Conservation (phyloP, 2,329 filamentous ascomycete species). For the Fusarium sp. region DNA sequence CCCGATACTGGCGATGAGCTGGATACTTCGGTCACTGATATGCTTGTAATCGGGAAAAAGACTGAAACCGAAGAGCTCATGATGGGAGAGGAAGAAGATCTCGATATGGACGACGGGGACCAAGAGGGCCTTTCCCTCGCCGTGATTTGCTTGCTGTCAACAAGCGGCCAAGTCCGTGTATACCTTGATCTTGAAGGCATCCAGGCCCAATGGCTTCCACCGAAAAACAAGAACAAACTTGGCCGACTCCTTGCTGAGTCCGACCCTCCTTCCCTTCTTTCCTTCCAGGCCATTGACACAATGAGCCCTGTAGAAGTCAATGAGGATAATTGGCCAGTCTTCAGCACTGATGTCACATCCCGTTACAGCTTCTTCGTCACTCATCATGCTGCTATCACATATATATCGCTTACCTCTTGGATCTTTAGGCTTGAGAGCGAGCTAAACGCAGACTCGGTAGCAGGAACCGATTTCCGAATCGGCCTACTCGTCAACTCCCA, state of each 20-base stretch:
- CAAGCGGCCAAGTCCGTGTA: slow-evolving; percentile 69
- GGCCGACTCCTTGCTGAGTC: slow-evolving; percentile 54
- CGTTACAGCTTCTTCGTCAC: slow-evolving; percentile 73
- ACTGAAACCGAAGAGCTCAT: slow-evolving; percentile 70
- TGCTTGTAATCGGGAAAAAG: slow-evolving; percentile 71
- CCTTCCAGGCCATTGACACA: slow-evolving; percentile 72
- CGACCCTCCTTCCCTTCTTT: slow-evolving; percentile 63
- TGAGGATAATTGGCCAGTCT: slow-evolving; percentile 71
- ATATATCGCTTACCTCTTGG: slow-evolving; percentile 71
- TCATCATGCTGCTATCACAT: slow-evolving; percentile 69
- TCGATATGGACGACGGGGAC: slow-evolving; percentile 67
- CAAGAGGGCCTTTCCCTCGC: slow-evolving; percentile 70
- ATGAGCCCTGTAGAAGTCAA: slow-evolving; percentile 65
- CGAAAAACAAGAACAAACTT: slow-evolving; percentile 63
- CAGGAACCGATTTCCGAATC: slow-evolving; percentile 71
- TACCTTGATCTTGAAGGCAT: slow-evolving; percentile 72
- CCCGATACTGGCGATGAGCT: slow-evolving; percentile 68
- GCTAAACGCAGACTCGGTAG: slow-evolving; percentile 65
- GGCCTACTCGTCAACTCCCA: slow-evolving; percentile 70
- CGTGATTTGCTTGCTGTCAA: slow-evolving; percentile 69
- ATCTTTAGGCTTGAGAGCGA: slow-evolving; percentile 73
- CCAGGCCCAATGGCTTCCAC: slow-evolving; percentile 74
- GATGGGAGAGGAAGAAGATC: slow-evolving; percentile 72
- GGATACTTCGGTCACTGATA: slow-evolving; percentile 69
- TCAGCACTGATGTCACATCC: slow-evolving; percentile 70